Conservation (phyloP, 2,329 filamentous ascomycete species). For the Sordariomycetes sp. region DNA sequence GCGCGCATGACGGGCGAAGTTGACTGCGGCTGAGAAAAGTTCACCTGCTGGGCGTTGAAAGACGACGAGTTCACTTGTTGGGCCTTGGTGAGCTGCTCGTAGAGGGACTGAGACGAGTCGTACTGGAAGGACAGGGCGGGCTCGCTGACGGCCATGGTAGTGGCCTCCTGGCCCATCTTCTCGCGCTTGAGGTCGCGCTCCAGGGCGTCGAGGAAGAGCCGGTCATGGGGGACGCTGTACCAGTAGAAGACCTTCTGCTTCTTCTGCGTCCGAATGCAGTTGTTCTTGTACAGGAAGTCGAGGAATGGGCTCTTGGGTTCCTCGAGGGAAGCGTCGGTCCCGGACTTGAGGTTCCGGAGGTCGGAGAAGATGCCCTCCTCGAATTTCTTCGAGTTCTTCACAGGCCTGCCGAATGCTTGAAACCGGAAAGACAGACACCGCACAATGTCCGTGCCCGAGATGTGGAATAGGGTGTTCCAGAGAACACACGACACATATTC, state of each 20-base stretch:
- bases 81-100: slow-evolving; percentile 98
- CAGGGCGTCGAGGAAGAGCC: slow-evolving; percentile 91
- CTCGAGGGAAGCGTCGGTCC: slow-evolving; percentile 94
- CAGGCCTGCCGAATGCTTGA: slow-evolving; percentile 93
- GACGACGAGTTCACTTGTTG: slow-evolving; percentile 98
- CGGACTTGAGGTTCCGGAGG: slow-evolving; percentile 93
- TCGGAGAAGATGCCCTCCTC: slow-evolving; percentile 99
- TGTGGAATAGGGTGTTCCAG: slow-evolving; percentile 99
- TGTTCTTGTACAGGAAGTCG: slow-evolving; percentile 99
- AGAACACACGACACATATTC: slow-evolving; percentile 98
- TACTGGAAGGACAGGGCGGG: slow-evolving; percentile 97
- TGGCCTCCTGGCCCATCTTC: slow-evolving; percentile 98
- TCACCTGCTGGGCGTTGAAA: slow-evolving; percentile 67
- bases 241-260: slow-evolving; percentile 99
- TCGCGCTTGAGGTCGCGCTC: slow-evolving; percentile 97
- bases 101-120: slow-evolving; percentile 96
- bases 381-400: slow-evolving; percentile 99
- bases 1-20: slow-evolving; percentile 83
- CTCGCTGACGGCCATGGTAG: slow-evolving; percentile 92
- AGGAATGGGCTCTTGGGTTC: slow-evolving; percentile 98
- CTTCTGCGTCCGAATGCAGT: slow-evolving; percentile 99
- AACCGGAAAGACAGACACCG: slow-evolving; percentile 96
- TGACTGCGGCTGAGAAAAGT: slow-evolving; percentile 65
- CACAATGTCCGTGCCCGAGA: slow-evolving; percentile 97
- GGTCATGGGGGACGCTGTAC: slow-evolving; percentile 98